Evolutionary conservation across 176 grass and related monocot species (phyloP).

Genomic region (Dendrocalamus sinicus): DNA sequence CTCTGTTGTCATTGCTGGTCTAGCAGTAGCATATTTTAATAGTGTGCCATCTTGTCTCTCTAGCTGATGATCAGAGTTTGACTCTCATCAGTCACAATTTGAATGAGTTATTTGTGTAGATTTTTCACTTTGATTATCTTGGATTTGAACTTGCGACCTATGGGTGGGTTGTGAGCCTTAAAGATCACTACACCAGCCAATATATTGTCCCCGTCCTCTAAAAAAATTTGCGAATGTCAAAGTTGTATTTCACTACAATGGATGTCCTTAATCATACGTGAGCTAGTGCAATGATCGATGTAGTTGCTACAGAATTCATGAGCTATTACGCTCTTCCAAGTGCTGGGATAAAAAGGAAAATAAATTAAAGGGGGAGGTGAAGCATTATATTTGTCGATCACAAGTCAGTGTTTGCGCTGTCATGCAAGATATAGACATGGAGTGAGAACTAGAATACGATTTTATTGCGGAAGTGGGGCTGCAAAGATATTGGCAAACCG

Average conservation of each 20-base stretch:
- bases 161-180: too few relatives aligned
- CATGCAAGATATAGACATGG: neutral
- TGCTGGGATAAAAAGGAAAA: neutral
- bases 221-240: neutral
- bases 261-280: neutral
- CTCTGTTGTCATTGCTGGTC: too few relatives aligned
- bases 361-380: neutral
- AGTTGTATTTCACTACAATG: neutral
- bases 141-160: too few relatives aligned
- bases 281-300: neutral
- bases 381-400: neutral
- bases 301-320: constrained; percentile 2
- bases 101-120: too few relatives aligned
- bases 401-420: neutral
- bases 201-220: too few relatives aligned
- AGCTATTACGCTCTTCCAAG: constrained; percentile 1
- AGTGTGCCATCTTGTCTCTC: too few relatives aligned
- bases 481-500: constrained; percentile 52
- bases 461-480: constrained; percentile 31
- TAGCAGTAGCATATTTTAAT: too few relatives aligned
- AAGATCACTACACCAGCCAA: too few relatives aligned
- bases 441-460: neutral
- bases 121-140: too few relatives aligned
- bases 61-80: too few relatives aligned
- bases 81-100: too few relatives aligned